Percentiles rank a stretch among this genome's conserved stretches.
Evolutionary conservation across 805 yeast species (phyloP).

Genomic region (Blastobotrys chiropterorum): DNA sequence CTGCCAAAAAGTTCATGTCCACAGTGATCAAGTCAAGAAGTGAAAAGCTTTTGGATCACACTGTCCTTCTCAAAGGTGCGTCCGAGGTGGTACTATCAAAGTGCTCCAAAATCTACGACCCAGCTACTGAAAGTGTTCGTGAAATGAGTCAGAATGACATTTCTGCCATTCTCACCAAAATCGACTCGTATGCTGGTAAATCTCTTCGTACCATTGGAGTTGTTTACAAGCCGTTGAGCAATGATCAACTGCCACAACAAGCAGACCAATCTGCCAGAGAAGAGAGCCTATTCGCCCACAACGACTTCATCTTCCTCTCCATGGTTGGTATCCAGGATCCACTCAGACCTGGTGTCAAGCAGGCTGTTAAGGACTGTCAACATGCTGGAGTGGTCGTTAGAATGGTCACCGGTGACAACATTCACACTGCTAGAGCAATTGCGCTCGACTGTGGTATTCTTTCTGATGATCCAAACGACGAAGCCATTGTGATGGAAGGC

Average conservation of each 20-base stretch:
- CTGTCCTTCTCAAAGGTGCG: conserved; percentile 80
- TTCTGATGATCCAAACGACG: conserved; percentile 43
- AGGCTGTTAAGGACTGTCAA: conserved; percentile 80
- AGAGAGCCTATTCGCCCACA: conserved; percentile 15
- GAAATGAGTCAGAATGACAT: conserved; percentile 24
- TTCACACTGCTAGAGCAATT: conserved; percentile 86
- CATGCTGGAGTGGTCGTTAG: conserved; percentile 90
- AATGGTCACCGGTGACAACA: conserved; percentile 98
- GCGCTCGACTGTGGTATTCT: conserved; percentile 80
- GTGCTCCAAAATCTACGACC: conserved; percentile 38
- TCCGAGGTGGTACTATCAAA: conserved; percentile 74
- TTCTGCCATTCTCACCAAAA: conserved; percentile 33
- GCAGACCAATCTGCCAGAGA: conserved; percentile 8
- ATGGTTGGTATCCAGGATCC: conserved; percentile 96
- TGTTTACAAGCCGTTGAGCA: conserved; percentile 65
- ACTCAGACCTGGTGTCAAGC: conserved; percentile 79
- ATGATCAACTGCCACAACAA: conserved; percentile 11
- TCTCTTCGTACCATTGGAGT: conserved; percentile 88
- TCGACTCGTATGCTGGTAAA: conserved; percentile 58
- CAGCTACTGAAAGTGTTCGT: conserved; percentile 6
- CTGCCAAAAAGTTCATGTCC: conserved; percentile 90
- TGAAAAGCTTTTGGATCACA: conserved; percentile 5
- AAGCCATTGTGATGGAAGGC: conserved; percentile 80
- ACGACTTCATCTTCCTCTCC: conserved; percentile 51
- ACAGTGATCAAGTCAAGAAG: conserved; percentile 50